Base-by-base conservation (phyloP, 768 basidiomycete genomes). In the Lactarius akahatsu region DNA sequence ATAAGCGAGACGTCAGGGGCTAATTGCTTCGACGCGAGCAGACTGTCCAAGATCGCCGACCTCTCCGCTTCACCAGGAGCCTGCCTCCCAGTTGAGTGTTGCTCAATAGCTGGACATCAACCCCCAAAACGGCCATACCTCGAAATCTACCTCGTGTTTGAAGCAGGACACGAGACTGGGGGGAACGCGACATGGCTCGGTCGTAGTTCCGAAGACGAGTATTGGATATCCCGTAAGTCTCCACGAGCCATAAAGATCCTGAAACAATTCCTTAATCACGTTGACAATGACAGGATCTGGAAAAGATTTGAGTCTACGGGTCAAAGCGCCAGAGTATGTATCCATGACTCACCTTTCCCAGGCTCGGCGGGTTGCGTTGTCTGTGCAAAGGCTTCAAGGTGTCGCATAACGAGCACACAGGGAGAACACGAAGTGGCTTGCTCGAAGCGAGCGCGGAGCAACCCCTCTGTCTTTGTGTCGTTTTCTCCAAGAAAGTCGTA, bases 401-500 rank as follows among this genome's bases (percentile, higher is more conserved):
- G 87, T 26, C 89, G 82, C 43, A 99, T 76, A 1, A 97, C 77
- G 23, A 98, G 77, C 47, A 98, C 78, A 72, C 93, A 97, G 0
- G 97, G 97, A 0, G 92, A 86, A 73, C 91, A 94, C 3, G 82
- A 77, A 18, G 82, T 78, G 2, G 93, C 94, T 75, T 88, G 85
- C 61, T 93, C 92, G 69, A 97, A 85, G 16, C 86, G 83, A 4
- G 87, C 86, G 40, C 82, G 82, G 0, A 98, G 78, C 2, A 81
- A 83, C 1, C 84, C 91, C 72, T 92, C 90, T 0, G 92, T 92
- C 70, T 89, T 89, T 2, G 79, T 78, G 54, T 89, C 86, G 52
- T 83, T 89, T 58, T 98, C 96, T 2, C 89, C 90, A 8, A 95
- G 72, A 6, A 95, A 72, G 62, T 92, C 86, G 73, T 86, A 98